These are phyloP conservation scores for Xylariaceae sp. DNA, from an alignment of 2,329 filamentous ascomycete genomes.

Conservation along the genomic window DNA sequence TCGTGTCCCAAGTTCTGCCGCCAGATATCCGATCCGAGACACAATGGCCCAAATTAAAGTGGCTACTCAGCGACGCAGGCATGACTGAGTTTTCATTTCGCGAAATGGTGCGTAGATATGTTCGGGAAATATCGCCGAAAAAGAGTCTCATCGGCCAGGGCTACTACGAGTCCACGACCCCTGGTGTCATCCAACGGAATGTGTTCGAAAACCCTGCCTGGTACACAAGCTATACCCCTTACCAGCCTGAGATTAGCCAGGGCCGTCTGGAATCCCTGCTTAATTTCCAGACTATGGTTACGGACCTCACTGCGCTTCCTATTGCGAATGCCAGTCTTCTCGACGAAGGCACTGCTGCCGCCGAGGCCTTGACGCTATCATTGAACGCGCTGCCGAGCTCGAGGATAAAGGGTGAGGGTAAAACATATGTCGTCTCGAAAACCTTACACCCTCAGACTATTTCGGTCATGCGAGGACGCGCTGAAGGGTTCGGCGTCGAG, in stretches of 20 bases:
- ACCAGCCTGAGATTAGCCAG: constrained; percentile 96
- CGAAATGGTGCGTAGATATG: constrained; percentile 44
- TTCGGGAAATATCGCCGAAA: constrained; percentile 27
- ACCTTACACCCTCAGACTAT: constrained; percentile 81
- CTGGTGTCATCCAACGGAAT: constrained; percentile 87
- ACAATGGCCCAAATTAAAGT: constrained; percentile 29
- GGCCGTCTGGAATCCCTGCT: constrained; percentile 85
- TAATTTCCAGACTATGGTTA: constrained; percentile 92
- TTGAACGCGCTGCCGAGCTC: constrained; percentile 67
- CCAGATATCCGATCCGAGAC: constrained; percentile 66
- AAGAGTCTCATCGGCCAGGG: constrained; percentile 73
- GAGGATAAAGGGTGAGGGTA: constrained; percentile 67
- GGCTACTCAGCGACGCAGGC: constrained; percentile 49
- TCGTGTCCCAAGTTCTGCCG: constrained; percentile 79
- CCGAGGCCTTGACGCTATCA: constrained; percentile 93
- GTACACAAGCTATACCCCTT: constrained; percentile 98
- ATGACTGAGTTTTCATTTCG: constrained; percentile 48
- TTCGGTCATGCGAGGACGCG: constrained; percentile 75
- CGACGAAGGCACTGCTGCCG: constrained; percentile 86
- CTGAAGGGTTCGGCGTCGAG: constrained; percentile 84
- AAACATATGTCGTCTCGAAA: constrained; percentile 79
- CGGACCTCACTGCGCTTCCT: constrained; percentile 77
- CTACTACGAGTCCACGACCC: constrained; percentile 82
- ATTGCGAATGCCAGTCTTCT: constrained; percentile 88
- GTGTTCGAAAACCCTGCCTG: constrained; percentile 88